Base-by-base conservation (phyloP, 2,329 filamentous ascomycete genomes). In the Exophiala sp. region DNA sequence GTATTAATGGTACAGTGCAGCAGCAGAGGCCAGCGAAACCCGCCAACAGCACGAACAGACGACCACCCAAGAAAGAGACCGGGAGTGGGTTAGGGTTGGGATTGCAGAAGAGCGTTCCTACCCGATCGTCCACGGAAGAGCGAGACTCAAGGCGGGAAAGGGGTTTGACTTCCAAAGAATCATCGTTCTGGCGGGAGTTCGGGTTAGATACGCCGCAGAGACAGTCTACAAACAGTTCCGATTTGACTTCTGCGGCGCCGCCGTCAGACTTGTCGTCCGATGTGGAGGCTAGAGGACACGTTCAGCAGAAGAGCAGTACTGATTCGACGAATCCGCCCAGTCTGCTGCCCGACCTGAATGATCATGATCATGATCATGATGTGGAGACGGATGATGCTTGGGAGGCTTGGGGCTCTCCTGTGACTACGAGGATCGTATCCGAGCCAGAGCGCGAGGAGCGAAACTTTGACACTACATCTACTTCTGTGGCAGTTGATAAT, bases 331-430 rank as follows among this genome's bases (percentile, higher is more conserved):
- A 53, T 23, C 55, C 58, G n/a, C 58, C 56, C 22, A 60, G 55
- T 55, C 35, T 57, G 30, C 23, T 55, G 27, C 46, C 56, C 42
- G 55, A 53, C 32, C 19, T 53, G 13, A 55, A 55, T 34, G 54
- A 60, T 62, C 62, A 65, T 62, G 63, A 72, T 4, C 53, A 55
- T 34, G 54, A 60, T 62, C 62, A 65, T 62, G 63, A 72, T 4
- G 34, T 18, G 56, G 73, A 74, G 55, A 68, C 69, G 40, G 72
- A 73, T 57, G 76, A 77, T 49, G 67, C 66, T 46, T 80, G 76
- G 77, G 76, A 77, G 63, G 70, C 66, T 49, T 80, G 77, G 77
- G 77, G 79, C 52, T 73, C 74, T 2, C 73, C 76, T 14, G 41
- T 44, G 16, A 56, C 47, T 42, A 50, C 16, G 32, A 41, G 13